Conservation (phyloP, 495 filamentous ascomycete species). For the Podospora bellae-mahoneyi region DNA sequence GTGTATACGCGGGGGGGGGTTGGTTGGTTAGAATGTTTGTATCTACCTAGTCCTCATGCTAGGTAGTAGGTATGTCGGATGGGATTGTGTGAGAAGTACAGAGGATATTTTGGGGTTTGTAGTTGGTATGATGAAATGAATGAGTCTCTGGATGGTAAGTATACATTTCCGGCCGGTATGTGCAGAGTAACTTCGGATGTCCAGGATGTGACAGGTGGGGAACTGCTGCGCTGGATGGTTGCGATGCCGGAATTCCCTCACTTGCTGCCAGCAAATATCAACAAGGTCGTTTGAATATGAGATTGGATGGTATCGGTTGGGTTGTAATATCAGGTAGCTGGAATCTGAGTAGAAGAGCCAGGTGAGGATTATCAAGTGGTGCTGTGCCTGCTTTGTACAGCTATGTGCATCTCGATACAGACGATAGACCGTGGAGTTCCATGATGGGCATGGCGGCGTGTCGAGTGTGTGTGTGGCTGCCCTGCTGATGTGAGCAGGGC, state of each 20-base stretch:
- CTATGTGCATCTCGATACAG: neutral
- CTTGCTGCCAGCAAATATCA: neutral
- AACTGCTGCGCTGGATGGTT: neutral
- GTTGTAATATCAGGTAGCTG: neutral
- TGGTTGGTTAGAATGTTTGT: no score
- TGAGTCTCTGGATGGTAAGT: neutral
- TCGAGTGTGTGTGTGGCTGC: neutral
- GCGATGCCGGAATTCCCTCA: neutral
- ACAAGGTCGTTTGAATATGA: neutral
- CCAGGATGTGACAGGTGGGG: conserved; percentile 9
- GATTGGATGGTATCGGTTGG: neutral
- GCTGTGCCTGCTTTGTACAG: no score
- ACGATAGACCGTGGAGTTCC: neutral
- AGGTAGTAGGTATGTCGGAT: no score
- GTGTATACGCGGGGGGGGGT: neutral
- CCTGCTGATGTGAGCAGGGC: conserved; percentile 2
- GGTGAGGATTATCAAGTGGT: neutral
- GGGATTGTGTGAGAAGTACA: no score
- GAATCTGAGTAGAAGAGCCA: neutral
- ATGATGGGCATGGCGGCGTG: neutral
- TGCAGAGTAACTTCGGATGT: neutral
- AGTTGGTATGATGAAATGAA: neutral
- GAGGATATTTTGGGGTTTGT: no score
- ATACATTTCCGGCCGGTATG: neutral
- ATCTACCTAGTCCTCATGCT: no score